phyloP scores from a whole-genome alignment of 2,329 filamentous ascomycete genomes.

The Cladophialophora immunda region DNA sequence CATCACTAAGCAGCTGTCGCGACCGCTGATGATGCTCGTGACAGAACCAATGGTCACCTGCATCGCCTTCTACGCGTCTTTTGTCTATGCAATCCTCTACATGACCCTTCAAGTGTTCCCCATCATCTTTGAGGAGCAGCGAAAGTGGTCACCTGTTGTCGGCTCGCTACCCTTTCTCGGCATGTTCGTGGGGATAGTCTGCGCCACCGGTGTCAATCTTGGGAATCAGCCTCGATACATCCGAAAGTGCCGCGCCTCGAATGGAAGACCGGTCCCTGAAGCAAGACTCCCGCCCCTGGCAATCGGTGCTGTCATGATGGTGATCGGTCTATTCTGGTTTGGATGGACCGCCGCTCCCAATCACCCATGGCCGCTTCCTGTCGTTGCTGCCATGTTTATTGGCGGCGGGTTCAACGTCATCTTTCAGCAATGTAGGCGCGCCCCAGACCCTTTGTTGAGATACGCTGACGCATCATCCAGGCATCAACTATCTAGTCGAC shows the following conservation, averaged over 20 bases:
- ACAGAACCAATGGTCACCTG: constrained; percentile 59
- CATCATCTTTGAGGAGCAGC: constrained; percentile 53
- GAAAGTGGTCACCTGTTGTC: constrained; percentile 53
- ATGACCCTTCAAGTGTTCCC: constrained; percentile 58
- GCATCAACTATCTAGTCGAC: constrained; percentile 58
- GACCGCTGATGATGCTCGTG: constrained; percentile 55
- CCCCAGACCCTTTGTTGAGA: not conserved
- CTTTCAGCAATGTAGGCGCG: constrained; percentile 41
- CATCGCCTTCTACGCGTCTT: constrained; percentile 56
- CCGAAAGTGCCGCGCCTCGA: constrained; percentile 35
- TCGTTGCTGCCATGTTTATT: constrained; percentile 51
- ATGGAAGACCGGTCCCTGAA: constrained; percentile 49
- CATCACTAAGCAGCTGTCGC: constrained; percentile 54
- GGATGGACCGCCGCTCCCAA: constrained; percentile 51
- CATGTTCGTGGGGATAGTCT: constrained; percentile 56
- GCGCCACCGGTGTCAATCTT: constrained; percentile 52
- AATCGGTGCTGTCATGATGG: constrained; percentile 55
- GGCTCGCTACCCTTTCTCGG: constrained; percentile 57
- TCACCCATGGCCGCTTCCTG: constrained; percentile 47
- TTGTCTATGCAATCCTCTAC: constrained; percentile 59
- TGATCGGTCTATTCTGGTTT: constrained; percentile 55
- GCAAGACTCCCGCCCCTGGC: constrained; percentile 57
- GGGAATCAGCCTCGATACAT: constrained; percentile 53
- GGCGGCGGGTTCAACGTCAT: constrained; percentile 50
- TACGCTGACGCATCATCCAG: constrained; percentile 35